Evolutionary conservation across 768 basidiomycete species (phyloP).

Genomic region (Cubamyces lactineus): DNA sequence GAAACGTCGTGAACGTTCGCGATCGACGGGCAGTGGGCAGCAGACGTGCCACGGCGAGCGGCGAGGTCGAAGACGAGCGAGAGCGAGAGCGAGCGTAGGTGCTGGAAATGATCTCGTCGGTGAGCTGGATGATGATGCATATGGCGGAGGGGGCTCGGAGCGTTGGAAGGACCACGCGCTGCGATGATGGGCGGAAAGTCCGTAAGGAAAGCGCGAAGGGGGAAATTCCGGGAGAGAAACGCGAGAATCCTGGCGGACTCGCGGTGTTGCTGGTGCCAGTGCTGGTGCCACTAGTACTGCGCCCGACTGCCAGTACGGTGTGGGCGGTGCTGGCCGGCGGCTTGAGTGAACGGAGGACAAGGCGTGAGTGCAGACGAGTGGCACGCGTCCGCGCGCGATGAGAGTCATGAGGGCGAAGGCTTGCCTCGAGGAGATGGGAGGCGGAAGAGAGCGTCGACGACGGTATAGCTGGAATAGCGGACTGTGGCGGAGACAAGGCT

Average conservation of each 20-base stretch:
- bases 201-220: not conserved
- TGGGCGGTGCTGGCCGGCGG: not conserved
- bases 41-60: too few relatives aligned
- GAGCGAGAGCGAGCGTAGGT: not conserved
- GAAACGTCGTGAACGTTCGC: slow-evolving; percentile 2
- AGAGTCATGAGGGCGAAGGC: not conserved
- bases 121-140: too few relatives aligned
- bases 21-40: not conserved
- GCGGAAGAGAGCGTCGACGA: not conserved
- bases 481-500: not conserved
- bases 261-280: too few relatives aligned
- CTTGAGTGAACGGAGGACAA: not conserved
- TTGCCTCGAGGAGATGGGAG: slow-evolving; percentile 14
- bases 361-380: not conserved
- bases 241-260: not conserved
- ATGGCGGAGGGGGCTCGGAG: too few relatives aligned
- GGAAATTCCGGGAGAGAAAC: not conserved
- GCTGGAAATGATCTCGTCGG: not conserved
- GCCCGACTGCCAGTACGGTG: too few relatives aligned
- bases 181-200: not conserved
- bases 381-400: not conserved
- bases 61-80: not conserved
- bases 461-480: too few relatives aligned
- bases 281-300: too few relatives aligned
- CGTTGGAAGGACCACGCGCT: not conserved